Evolutionary conservation across 192 early-diverging fungal genomes (phyloP), one percentile per base, ranked within the genome.

Genomic region (Mortierella claussenii): DNA sequence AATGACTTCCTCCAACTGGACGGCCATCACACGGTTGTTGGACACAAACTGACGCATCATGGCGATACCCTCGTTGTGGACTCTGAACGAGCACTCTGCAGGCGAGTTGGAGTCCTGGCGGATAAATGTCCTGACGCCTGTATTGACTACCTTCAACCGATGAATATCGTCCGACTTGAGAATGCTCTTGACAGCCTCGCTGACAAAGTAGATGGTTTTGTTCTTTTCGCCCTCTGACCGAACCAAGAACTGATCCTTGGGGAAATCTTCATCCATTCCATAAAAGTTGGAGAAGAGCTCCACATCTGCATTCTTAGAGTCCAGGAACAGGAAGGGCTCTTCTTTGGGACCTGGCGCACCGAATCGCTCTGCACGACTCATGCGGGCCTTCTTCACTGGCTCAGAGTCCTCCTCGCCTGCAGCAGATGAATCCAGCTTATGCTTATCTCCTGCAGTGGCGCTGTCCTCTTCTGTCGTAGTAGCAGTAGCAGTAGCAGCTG

Each of bases 101-200:
- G 79, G 80, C 7, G 80, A 73, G 40, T 82, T 81, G 21, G 88
- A 81, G 44, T 85, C 85, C 83, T 91, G 89, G 61, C 93, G 89
- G 36, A 89, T 87, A 74, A 99, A 98, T 17, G 92, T 81, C 46
- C 87, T 85, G 55, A 99, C 93, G 27, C 98, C 98, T 0, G 96
- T 95, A 81, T 99, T 97, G 44, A 99, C 96, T 55, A 85, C 83
- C 42, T 89, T 88, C 49, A 94, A 79, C 30, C 89, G 86, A 11
- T 79, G 68, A 31, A 84, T 80, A 55, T 93, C 89, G 1, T 75
- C 45, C 6, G 91, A 85, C 37, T 78, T 54, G 68, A 98, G 74
- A 26, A 98, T 75, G 26, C 65, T 62, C 68, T 94, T 93, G 60
- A 97, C 92, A 17, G 92, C 76, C n/a, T 86, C 78, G 2, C 92